These are phyloP conservation scores for Trametes sp. DNA, from an alignment of 1,284 basidiomycete genomes.

Conservation along the genomic window DNA sequence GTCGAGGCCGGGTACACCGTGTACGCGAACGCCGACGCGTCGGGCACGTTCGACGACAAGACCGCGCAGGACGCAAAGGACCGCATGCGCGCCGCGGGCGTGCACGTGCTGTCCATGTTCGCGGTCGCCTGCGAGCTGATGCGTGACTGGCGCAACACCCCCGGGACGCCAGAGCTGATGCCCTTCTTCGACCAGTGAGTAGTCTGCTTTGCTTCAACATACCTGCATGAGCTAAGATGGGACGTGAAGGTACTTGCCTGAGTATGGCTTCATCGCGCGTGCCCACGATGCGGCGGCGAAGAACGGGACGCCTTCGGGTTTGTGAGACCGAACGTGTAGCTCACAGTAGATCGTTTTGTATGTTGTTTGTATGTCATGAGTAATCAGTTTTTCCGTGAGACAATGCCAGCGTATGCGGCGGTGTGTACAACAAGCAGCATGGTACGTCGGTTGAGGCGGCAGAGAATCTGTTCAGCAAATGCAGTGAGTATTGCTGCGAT, in stretches of 20 bases:
- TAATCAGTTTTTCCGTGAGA: neutral
- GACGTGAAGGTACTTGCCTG: slow-evolving; percentile 45
- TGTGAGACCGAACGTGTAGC: neutral
- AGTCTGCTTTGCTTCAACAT: neutral
- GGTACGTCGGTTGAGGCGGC: too few species aligned
- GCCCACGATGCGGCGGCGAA: slow-evolving; percentile 48
- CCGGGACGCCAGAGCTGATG: slow-evolving; percentile 47
- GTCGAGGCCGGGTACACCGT: slow-evolving; percentile 53
- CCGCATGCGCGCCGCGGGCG: slow-evolving; percentile 53
- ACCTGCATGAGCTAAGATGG: neutral
- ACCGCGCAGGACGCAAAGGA: slow-evolving; percentile 53
- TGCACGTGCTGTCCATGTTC: slow-evolving; percentile 53
- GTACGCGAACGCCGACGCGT: slow-evolving; percentile 54
- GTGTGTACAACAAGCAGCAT: too few species aligned
- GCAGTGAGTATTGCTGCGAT: too few species aligned
- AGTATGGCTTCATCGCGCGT: slow-evolving; percentile 49
- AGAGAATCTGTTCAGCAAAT: too few species aligned
- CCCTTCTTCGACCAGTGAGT: slow-evolving; percentile 53
- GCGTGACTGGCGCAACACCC: slow-evolving; percentile 55
- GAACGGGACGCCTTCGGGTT: slow-evolving; percentile 41
- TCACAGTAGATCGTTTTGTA: too few species aligned
- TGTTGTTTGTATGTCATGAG: neutral
- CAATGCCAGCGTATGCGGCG: too few species aligned
- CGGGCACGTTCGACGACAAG: slow-evolving; percentile 48
- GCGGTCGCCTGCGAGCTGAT: slow-evolving; percentile 52